phyloP scores from a whole-genome alignment of 2,329 filamentous ascomycete genomes.

The Aspergillus sp. region DNA sequence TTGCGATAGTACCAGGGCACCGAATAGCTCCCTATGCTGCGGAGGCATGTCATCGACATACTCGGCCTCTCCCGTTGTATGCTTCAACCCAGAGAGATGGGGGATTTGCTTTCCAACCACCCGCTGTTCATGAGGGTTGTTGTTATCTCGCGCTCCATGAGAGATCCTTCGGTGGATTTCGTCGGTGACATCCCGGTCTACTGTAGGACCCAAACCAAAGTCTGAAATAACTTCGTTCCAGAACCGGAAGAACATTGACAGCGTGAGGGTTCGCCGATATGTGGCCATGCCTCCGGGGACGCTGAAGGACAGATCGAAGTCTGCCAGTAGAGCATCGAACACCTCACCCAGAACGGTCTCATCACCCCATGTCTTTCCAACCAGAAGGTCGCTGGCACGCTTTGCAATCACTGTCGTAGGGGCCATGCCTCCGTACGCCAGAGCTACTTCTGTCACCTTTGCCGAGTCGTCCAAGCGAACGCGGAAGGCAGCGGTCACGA shows the following conservation, averaged over 20 bases:
- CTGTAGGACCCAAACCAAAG: conserved; percentile 49
- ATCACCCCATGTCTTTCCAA: conserved; percentile 71
- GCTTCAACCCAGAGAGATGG: conserved; percentile 81
- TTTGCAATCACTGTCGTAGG: conserved; percentile 76
- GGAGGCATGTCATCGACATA: conserved; percentile 87
- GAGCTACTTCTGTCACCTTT: conserved; percentile 64
- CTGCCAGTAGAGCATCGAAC: conserved; percentile 73
- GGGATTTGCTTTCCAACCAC: conserved; percentile 76
- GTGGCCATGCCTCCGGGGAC: conserved; percentile 90
- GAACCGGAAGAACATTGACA: conserved; percentile 91
- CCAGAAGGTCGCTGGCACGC: conserved; percentile 64
- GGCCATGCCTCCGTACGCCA: conserved; percentile 88
- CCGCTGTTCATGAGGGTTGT: conserved; percentile 65
- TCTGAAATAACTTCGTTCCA: conserved; percentile 74
- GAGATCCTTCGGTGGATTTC: conserved; percentile 82
- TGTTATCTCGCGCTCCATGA: conserved; percentile 68
- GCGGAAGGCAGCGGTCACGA: conserved; percentile 77
- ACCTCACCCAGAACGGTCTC: conserved; percentile 73
- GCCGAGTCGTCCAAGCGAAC: conserved; percentile 64
- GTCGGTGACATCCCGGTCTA: conserved; percentile 67
- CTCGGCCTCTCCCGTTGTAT: conserved; percentile 81
- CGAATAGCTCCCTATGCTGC: conserved; percentile 76
- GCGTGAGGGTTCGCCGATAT: conserved; percentile 76
- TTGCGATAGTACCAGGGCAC: conserved; percentile 74
- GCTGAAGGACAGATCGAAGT: conserved; percentile 79